phyloP scores from a whole-genome alignment of 495 filamentous ascomycete species.

The Echria macrotheca region DNA sequence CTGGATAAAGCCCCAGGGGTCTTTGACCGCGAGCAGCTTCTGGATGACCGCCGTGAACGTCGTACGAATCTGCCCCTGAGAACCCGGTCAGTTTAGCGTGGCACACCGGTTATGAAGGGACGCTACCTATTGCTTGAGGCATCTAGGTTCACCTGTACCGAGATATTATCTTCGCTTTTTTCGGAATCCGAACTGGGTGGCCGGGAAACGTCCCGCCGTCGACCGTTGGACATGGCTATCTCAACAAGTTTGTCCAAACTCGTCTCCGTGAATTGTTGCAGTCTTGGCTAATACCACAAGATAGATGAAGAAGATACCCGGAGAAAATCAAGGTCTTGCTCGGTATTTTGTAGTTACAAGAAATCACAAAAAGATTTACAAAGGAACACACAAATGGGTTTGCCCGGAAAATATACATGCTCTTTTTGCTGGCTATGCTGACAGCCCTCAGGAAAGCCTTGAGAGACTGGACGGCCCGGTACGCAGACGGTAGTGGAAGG shows the following conservation, averaged over 20 bases:
- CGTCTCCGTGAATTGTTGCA: too few relatives aligned
- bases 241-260: too few relatives aligned
- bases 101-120: background rate
- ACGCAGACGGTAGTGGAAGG: background rate
- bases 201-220: constrained; percentile 1
- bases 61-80: too few relatives aligned
- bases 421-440: too few relatives aligned
- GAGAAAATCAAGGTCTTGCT: too few relatives aligned
- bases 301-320: too few relatives aligned
- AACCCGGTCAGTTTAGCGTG: too few relatives aligned
- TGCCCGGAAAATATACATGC: too few relatives aligned
- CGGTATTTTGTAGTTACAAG: too few relatives aligned
- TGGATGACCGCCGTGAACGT: too few relatives aligned
- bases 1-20: constrained; percentile 9
- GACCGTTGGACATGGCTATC: constrained; percentile 14
- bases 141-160: constrained; percentile 24
- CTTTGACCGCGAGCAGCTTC: background rate
- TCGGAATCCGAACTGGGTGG: constrained; percentile 11
- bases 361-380: background rate
- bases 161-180: constrained; percentile 24
- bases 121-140: constrained; percentile 20
- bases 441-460: constrained; percentile 25
- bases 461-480: constrained; percentile 1
- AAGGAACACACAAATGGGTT: background rate
- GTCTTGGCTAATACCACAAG: too few relatives aligned